Evolutionary conservation across 208 protist genomes (phyloP), one percentile per base, ranked within the genome.

Genomic region (Acanthamoeba divionensis): DNA sequence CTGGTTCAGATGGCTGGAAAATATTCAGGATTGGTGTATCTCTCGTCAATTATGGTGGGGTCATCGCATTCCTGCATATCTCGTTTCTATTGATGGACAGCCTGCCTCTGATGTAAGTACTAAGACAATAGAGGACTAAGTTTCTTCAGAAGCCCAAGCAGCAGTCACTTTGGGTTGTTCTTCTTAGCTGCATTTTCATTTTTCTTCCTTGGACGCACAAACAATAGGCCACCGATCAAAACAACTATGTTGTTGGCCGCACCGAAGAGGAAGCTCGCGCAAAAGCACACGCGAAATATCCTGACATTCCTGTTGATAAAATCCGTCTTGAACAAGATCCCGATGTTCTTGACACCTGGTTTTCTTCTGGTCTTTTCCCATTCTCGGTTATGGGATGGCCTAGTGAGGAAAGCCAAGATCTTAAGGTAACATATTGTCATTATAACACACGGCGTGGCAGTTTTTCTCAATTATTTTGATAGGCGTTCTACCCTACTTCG

Each of bases 341-440:
- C 21, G 99, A 99, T 95, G 99, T 99, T 45, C 96, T 99, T 7
- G 99, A 99, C 95, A 99, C 99, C 65, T 99, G 99, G 99, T 99
- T 99, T 95, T 99, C 97, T 63, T 99, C 98, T 38, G 98, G 96
- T 69, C 94, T 99, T 38, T 99, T 99, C 96, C 99, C 99, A 80
- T 92, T 92, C 62, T 92, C 92, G 5, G 55, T 85, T 15, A 21
- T 92, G 18, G 90, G 90, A 21, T 94, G 92, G 90, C 92, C 90
- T 29, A 90, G 87, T 38, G 26, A 94, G 26, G 7, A 92, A 1
- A 90, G 13, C 5, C 21, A 21, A 18, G 95, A 97, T 69, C 50
- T 96, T 0, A 38, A 93, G n/a, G n/a, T n/a, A 73, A n/a, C n/a
- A n/a, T n/a, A n/a, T n/a, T n/a, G n/a, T n/a, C n/a, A n/a, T n/a